A percentile compares a stretch with the other conserved stretches of the same genome.
Conservation (phyloP, 2,329 filamentous ascomycete genomes). For the Alternaria brassicae region DNA sequence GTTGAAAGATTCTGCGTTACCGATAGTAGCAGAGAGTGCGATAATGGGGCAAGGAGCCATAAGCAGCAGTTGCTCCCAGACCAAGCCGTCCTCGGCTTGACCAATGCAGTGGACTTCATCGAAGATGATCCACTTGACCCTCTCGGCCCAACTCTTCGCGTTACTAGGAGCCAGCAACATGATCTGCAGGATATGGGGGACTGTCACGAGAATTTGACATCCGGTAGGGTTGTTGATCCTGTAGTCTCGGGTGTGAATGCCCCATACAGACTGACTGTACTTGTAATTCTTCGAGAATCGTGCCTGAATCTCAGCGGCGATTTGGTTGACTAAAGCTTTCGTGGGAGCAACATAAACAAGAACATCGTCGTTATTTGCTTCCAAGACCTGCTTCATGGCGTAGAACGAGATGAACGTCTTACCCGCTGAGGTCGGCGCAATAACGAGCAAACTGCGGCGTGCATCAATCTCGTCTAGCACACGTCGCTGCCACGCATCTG, state of each 20-base stretch:
- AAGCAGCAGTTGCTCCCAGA: constrained; percentile 80
- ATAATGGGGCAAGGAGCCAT: constrained; percentile 79
- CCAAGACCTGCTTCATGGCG: constrained; percentile 78
- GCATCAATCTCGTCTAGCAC: constrained; percentile 77
- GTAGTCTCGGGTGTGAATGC: constrained; percentile 78
- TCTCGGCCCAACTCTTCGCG: constrained; percentile 70
- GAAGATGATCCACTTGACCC: constrained; percentile 79
- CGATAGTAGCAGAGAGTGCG: constrained; percentile 79
- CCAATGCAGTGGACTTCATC: constrained; percentile 85
- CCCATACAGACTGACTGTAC: constrained; percentile 73
- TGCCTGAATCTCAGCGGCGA: constrained; percentile 78
- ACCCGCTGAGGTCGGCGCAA: constrained; percentile 79
- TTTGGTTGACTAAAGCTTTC: constrained; percentile 83
- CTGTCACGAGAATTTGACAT: constrained; percentile 78
- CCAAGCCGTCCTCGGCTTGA: constrained; percentile 74
- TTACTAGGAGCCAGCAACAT: constrained; percentile 73
- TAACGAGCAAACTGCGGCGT: constrained; percentile 73
- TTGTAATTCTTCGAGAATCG: constrained; percentile 72
- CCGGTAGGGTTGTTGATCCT: constrained; percentile 74
- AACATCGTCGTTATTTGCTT: constrained; percentile 71
- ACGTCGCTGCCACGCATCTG: constrained; percentile 77
- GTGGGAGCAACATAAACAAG: constrained; percentile 82
- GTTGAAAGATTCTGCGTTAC: constrained; percentile 74
- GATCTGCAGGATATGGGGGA: constrained; percentile 79
- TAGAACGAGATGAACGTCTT: constrained; percentile 89